These are phyloP conservation scores for Ceratobasidium sp. DNA, from an alignment of 1,284 basidiomycete species.

Conservation along the genomic window DNA sequence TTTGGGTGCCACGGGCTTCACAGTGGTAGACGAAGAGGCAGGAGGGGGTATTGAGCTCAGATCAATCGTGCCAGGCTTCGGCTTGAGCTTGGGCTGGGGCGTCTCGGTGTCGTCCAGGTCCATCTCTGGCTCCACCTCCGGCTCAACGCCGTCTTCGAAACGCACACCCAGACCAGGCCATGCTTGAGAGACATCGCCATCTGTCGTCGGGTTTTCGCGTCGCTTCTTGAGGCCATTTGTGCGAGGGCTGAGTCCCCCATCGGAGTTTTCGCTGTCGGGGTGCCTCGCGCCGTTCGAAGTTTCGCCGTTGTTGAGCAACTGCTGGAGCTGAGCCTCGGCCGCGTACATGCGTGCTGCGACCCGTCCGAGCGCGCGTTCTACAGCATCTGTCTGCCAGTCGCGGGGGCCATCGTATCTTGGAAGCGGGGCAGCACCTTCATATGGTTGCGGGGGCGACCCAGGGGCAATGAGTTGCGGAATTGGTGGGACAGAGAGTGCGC, in stretches of 20 bases:
- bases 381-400: slow-evolving; percentile 75
- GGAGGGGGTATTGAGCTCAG: slow-evolving; percentile 2
- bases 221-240: slow-evolving; percentile 32
- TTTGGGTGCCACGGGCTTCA: background rate
- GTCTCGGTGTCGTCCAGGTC: slow-evolving; percentile 20
- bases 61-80: slow-evolving; percentile 38
- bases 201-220: slow-evolving; percentile 36
- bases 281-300: slow-evolving; percentile 5
- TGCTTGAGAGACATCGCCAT: background rate
- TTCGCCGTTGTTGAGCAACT: slow-evolving; percentile 65
- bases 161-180: slow-evolving; percentile 12
- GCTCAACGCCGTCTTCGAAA: slow-evolving; percentile 1
- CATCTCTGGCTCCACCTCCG: background rate
- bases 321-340: slow-evolving; percentile 63
- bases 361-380: slow-evolving; percentile 68
- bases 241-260: slow-evolving; percentile 13
- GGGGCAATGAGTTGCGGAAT: slow-evolving; percentile 55
- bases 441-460: slow-evolving; percentile 56
- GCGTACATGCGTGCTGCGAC: slow-evolving; percentile 72
- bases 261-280: slow-evolving; percentile 19
- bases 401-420: slow-evolving; percentile 73
- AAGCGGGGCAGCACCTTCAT: slow-evolving; percentile 61
- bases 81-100: background rate
- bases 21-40: background rate
- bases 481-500: slow-evolving; percentile 56